Base-by-base conservation (phyloP, 2,329 filamentous ascomycete genomes). In the Davidsoniella virescens region DNA sequence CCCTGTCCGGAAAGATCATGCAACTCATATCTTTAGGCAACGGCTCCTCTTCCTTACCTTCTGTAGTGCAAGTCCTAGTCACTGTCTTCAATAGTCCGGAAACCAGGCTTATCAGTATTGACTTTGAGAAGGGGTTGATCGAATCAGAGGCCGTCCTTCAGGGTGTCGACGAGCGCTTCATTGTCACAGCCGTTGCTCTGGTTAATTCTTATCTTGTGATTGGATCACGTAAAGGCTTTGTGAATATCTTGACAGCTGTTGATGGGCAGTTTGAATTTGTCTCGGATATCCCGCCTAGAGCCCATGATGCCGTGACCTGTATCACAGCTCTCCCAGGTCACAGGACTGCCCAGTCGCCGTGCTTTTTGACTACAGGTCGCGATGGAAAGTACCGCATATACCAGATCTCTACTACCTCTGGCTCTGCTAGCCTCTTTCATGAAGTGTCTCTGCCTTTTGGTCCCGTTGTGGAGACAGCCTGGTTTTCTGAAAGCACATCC, bases 311-410 rank as follows among this genome's bases (percentile, higher is more conserved):
- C 6, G 76, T 94, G 41, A 90, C 84, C 2, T 71, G 72, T 37
- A 75, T 94, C 29, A 57, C 70, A 0, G 63, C 70, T 8, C 65
- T 77, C 1, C 65, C 67, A 0, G 54, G 57, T 9, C 56, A 57
- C 50, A 41, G 45, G 17, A 46, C 57, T 29, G 54, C 55, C n/a
- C 49, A 54, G 10, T 56, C 47, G 23, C 54, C 44, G 17, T 70
- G 75, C 52, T 70, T 94, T 40, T 64, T 90, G 12, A 81, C 82
- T 0, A 85, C 83, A 3, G 82, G 82, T 38, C 76, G 87, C 49
- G 84, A 94, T 61, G 85, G 87, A 2, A 77, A 71, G 46, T 87
- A 82, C 57, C 76, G 82, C 38, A 76, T 90, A 45, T 85, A 71
- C 58, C 62, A 68, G 26, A 58, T 72, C 48, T 49, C 60, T 36